Base-by-base conservation (phyloP, 2,329 filamentous ascomycete species). In the Apiospora phragmitis region DNA sequence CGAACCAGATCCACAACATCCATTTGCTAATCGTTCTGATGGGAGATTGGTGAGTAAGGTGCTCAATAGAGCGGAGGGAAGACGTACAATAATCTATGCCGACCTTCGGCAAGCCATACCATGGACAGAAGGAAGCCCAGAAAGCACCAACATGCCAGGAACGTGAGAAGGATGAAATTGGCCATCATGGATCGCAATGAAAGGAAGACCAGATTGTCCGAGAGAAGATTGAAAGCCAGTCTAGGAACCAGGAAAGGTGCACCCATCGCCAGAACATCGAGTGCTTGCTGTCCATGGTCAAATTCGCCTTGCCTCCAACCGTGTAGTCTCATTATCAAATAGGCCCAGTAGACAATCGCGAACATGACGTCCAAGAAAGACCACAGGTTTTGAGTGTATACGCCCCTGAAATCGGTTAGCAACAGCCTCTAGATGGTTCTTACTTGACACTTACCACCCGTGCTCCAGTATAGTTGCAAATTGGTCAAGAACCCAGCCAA, bases 1-100 rank as follows among this genome's bases (percentile, higher is more conserved):
- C 94, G 77, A 97, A 96, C 94, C 94, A 97, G 73, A 97, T 95
- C 88, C 93, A 96, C 1, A 96, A 88, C 93, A 97, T 95, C 94
- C 94, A 97, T 80, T 95, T 94, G 62, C 90, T 90, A 72, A 96
- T 94, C 1, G 91, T 93, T 5, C 85, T 88, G 65, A 14, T 62
- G n/a, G 32, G 38, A 47, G 0, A 72, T 51, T 12, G 18, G 68
- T 69, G 1, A 65, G 66, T 78, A 72, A 76, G 75, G 59, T 12
- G 62, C 49, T n/a, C 55, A 29, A 16, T 1, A 1, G 18, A 24
- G 18, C 8, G 12, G 3, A 26, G 12, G 32, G n/a, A 72, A 4
- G 9, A 80, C 84, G 74, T 80, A 87, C 81, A 92, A 82, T 5
- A 91, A 81, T 68, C 87, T 83, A 69, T 92, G 90, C 0, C 82